Evolutionary conservation across 1,139 yeast species (phyloP).

Genomic region (Maudiozyma humilis): DNA sequence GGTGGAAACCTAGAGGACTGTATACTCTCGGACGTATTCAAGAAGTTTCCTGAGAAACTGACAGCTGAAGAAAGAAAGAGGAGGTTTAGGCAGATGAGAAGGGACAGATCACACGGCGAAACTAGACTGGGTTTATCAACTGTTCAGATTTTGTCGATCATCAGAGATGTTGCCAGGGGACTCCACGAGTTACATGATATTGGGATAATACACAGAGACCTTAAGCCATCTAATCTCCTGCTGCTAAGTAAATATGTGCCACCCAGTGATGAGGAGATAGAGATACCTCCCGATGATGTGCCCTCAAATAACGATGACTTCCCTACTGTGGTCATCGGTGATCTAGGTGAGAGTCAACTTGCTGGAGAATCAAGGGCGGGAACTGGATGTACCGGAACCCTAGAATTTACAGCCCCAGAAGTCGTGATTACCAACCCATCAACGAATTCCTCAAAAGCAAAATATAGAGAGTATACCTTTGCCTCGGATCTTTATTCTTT

Average conservation of each 20-base stretch:
- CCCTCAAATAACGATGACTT: slow-evolving; percentile 25
- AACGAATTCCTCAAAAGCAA: slow-evolving; percentile 4
- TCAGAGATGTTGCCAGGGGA: slow-evolving; percentile 61
- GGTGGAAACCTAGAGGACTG: slow-evolving; percentile 81
- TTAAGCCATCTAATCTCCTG: slow-evolving; percentile 82
- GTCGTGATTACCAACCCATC: slow-evolving; percentile 38
- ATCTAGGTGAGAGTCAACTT: slow-evolving; percentile 82
- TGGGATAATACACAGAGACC: slow-evolving; percentile 75
- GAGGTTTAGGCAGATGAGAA: slow-evolving; percentile 31
- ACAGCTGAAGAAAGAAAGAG: slow-evolving; percentile 30
- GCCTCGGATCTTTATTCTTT: slow-evolving; percentile 74
- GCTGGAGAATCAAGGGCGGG: slow-evolving; percentile 50
- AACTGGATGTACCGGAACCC: slow-evolving; percentile 77
- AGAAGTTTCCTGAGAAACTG: slow-evolving; percentile 23
- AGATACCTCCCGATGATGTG: slow-evolving; percentile 7
- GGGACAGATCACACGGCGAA: slow-evolving; percentile 16
- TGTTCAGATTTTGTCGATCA: slow-evolving; percentile 53
- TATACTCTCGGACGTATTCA: slow-evolving; percentile 34
- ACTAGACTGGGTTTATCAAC: slow-evolving; percentile 31
- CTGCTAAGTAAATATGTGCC: slow-evolving; percentile 33
- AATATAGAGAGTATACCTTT: slow-evolving; percentile 48
- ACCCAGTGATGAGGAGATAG: slow-evolving; percentile 12
- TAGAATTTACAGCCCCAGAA: slow-evolving; percentile 85
- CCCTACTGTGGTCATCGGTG: slow-evolving; percentile 72
- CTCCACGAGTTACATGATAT: slow-evolving; percentile 62